These are phyloP conservation scores for Pseudonitzschia pungens DNA, from an alignment of 108 stramenopile species.

Conservation along the genomic window DNA sequence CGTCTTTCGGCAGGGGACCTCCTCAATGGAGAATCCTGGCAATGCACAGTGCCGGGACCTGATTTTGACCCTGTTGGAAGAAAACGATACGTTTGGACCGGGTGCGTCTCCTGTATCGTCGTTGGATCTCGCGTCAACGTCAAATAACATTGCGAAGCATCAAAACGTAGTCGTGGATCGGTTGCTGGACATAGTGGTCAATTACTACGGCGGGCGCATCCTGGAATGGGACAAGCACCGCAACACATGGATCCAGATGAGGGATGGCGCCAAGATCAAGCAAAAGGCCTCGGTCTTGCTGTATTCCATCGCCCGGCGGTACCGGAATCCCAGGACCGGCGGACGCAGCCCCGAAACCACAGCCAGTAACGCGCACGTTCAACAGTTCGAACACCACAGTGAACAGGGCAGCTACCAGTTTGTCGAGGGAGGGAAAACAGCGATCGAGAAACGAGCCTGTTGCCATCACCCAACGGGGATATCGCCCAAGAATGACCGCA, in stretches of 20 bases:
- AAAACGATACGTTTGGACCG: background rate
- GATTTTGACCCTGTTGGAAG: background rate
- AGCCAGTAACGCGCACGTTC: background rate
- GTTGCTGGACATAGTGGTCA: background rate
- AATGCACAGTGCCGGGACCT: background rate
- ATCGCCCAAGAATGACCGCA: too few relatives aligned
- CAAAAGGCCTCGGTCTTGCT: constrained; percentile 2
- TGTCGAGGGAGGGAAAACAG: background rate
- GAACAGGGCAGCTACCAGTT: background rate
- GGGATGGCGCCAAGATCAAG: background rate
- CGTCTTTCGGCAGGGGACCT: constrained; percentile 1
- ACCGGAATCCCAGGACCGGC: too few relatives aligned
- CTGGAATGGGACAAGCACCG: constrained; percentile 8
- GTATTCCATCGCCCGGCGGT: background rate
- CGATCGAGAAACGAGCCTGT: background rate
- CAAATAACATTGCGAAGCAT: background rate
- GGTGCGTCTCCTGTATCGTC: background rate
- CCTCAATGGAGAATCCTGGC: constrained; percentile 2
- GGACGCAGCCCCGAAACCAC: background rate
- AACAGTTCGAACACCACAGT: too few relatives aligned
- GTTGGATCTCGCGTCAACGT: background rate
- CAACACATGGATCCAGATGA: constrained; percentile 3
- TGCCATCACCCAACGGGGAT: background rate
- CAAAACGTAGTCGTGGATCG: background rate
- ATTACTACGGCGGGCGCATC: background rate